A percentile compares a stretch with the other conserved stretches of the same genome.
These are phyloP conservation scores for Collybia sp. DNA, from an alignment of 768 basidiomycete genomes.

Conservation along the genomic window DNA sequence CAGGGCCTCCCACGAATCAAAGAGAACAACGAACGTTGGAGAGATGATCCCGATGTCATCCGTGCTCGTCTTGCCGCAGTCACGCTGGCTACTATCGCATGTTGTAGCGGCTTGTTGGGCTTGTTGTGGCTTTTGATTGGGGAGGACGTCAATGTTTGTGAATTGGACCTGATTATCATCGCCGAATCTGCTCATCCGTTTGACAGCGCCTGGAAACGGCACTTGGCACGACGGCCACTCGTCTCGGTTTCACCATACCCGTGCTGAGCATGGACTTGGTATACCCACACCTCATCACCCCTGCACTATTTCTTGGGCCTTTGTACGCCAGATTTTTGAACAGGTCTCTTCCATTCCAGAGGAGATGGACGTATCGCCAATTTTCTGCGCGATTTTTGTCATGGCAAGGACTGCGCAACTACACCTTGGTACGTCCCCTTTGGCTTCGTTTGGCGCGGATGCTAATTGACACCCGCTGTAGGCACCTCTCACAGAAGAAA, in stretches of 20 bases:
- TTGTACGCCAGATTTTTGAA: constrained; percentile 53
- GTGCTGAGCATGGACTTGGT: constrained; percentile 10
- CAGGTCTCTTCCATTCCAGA: constrained; percentile 50
- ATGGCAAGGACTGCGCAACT: constrained; percentile 70
- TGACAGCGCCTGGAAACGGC: constrained; percentile 13
- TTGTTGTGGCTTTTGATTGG: constrained; percentile 29
- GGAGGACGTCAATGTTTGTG: constrained; percentile 14
- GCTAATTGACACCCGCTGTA: constrained; percentile 28
- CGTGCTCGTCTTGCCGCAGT: constrained; percentile 72
- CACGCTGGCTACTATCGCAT: constrained; percentile 52
- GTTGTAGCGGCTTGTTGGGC: constrained; percentile 46
- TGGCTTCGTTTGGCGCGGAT: neutral
- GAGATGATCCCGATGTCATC: constrained; percentile 86
- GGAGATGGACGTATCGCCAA: constrained; percentile 38
- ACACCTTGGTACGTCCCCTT: constrained; percentile 34
- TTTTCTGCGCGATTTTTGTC: constrained; percentile 37
- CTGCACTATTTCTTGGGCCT: constrained; percentile 74
- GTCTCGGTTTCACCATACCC: constrained; percentile 33
- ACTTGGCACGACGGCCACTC: constrained; percentile 24
- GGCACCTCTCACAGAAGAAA: constrained; percentile 91
- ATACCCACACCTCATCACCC: constrained; percentile 60
- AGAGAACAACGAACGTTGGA: constrained; percentile 43
- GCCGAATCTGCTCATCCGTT: neutral
- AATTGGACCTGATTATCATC: neutral
- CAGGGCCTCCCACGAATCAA: constrained; percentile 21